phyloP scores from a whole-genome alignment of 768 basidiomycete species.

The Lentinus brumalis region DNA sequence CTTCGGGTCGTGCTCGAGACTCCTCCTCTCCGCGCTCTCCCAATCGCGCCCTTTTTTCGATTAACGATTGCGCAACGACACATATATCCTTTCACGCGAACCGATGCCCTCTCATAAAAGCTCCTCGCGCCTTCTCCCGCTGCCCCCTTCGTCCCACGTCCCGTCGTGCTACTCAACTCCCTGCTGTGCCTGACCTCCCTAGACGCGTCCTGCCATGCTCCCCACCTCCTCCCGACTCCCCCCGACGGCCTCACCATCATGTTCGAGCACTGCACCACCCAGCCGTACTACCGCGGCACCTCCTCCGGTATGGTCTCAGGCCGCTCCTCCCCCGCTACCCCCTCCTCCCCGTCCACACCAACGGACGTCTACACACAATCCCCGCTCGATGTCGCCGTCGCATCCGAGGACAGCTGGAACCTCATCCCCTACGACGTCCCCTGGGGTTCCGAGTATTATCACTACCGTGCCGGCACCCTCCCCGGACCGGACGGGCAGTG shows the following conservation, averaged over 20 bases:
- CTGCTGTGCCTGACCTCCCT: neutral
- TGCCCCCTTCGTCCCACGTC: neutral
- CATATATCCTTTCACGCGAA: neutral
- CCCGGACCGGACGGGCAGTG: conserved; percentile 41
- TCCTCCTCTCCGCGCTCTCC: neutral
- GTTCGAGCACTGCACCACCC: conserved; percentile 15
- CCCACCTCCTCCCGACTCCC: neutral
- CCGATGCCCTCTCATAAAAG: neutral
- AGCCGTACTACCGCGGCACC: neutral
- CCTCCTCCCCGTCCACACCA: conserved; percentile 11
- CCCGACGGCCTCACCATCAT: conserved; percentile 15
- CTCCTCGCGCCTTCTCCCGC: neutral
- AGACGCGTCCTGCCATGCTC: neutral
- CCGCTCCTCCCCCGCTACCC: conserved; percentile 6
- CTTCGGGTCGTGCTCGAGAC: neutral
- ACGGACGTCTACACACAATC: neutral
- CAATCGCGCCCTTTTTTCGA: neutral
- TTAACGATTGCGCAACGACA: neutral
- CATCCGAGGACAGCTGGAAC: conserved; percentile 35
- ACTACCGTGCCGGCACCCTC: conserved; percentile 35
- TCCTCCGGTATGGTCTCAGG: neutral
- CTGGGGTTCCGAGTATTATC: conserved; percentile 38
- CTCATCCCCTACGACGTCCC: conserved; percentile 42
- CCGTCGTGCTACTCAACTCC: neutral
- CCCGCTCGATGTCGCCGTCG: conserved; percentile 2